Evolutionary conservation across 495 filamentous ascomycete species (phyloP), one percentile per base, ranked within the genome.

Genomic region (Lentithecium fluviatile): DNA sequence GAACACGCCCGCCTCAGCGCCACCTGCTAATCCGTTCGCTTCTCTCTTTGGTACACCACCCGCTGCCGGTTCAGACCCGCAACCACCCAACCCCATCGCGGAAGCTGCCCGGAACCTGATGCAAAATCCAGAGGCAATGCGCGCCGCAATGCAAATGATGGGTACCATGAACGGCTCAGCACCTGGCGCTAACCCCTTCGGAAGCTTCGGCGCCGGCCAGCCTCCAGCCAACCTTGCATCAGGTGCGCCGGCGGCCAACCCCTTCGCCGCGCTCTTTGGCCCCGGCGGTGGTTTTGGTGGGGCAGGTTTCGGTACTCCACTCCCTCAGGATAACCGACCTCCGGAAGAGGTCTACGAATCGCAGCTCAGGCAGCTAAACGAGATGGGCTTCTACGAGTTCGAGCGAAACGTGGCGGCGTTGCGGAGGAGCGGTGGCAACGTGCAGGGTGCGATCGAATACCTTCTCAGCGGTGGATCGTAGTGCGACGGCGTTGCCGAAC

Each of bases 331-430:
- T 72, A 93, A 80, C 69, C 81, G 92, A 59, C 91, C 94, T 17
- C 94, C 93, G 0, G 95, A 97, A 79, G 95, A 97, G 70, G 79
- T 89, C 62, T 99, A 95, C 62, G 91, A 87, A 6, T 85, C 88
- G 13, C 95, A 99, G 70, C 77, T 99, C 47, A 80, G 90, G 46
- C 93, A 97, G 71, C 76, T 99, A 62, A 97, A 99, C 71, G 94
- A 97, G 53, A 99, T 99, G 95, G 95, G 95, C 4, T 97, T 99
- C 73, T 95, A 84, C 70, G 94, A 99, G 65, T 97, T 97, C 69
- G 92, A 97, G 55, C 73, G 87, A 69, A 99, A 99, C 63, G 83
- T 99, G 37, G 83, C 86, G 65, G 95, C 95, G 17, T 76, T 99
- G 72, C 83, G 94, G 74, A 81, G 91, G 62, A 85, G 88, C 56